Percentiles rank a stretch among this genome's conserved stretches.
Conservation (phyloP, 768 basidiomycete species). For the Dentipellis sp. region DNA sequence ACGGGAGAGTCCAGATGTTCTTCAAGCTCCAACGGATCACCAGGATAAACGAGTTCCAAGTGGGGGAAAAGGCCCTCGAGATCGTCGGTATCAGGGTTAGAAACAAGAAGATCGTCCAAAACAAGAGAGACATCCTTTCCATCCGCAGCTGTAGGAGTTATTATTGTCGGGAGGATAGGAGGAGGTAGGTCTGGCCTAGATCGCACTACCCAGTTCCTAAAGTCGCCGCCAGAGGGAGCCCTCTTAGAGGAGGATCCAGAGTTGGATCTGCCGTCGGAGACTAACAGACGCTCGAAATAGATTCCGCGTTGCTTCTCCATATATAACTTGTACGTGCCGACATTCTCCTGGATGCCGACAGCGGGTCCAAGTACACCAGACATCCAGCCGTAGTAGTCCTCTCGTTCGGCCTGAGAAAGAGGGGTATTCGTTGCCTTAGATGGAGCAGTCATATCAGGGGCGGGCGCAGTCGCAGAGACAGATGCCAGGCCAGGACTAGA, state of each 20-base stretch:
- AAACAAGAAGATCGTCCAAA: too few species aligned
- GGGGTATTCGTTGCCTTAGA: not conserved
- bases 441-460: slow-evolving; percentile 7
- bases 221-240: not conserved
- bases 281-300: slow-evolving; percentile 36
- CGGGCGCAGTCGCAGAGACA: slow-evolving; percentile 2
- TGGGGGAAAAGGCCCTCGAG: not conserved
- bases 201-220: not conserved
- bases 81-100: not conserved
- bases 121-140: too few species aligned
- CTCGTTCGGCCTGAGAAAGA: slow-evolving; percentile 30
- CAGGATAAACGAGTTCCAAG: not conserved
- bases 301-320: slow-evolving; percentile 39
- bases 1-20: not conserved
- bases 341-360: slow-evolving; percentile 37
- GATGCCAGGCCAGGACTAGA: slow-evolving; percentile 1
- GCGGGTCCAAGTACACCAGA: slow-evolving; percentile 38
- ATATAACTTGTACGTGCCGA: slow-evolving; percentile 41
- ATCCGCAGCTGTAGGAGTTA: too few species aligned
- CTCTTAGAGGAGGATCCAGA: not conserved
- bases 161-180: not conserved
- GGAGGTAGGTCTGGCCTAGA: not conserved
- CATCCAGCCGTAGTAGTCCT: slow-evolving; percentile 41
- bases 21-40: not conserved
- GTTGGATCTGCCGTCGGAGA: not conserved